phyloP scores from a whole-genome alignment of 345 rosid species.

The Citrus trifoliata region DNA sequence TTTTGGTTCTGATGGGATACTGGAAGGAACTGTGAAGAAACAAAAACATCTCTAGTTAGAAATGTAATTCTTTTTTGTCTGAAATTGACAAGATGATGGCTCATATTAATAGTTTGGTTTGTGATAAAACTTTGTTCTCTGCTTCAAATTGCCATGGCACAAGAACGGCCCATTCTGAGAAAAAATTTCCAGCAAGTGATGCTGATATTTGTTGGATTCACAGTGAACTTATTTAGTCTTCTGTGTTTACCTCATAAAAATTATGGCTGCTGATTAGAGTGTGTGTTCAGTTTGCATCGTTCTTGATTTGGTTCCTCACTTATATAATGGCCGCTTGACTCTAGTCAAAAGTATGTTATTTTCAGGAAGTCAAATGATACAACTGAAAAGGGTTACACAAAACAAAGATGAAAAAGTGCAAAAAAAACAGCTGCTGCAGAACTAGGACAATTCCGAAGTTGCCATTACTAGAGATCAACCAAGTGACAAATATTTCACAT shows the following conservation, averaged over 20 bases:
- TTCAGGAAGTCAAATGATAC: background rate
- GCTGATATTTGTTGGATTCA: background rate
- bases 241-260: background rate
- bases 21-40: slow-evolving; percentile 58
- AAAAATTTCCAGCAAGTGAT: background rate
- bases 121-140: background rate
- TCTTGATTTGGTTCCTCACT: background rate
- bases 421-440: no score
- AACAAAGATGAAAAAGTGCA: background rate
- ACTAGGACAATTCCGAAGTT: no score
- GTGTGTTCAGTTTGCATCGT: background rate
- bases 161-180: background rate
- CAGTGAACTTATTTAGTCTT: background rate
- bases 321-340: background rate
- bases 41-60: background rate
- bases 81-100: background rate
- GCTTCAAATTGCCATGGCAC: background rate
- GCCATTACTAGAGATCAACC: background rate
- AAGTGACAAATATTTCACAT: background rate
- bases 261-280: background rate
- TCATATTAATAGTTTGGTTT: background rate
- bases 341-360: background rate
- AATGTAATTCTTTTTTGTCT: background rate
- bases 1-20: slow-evolving; percentile 50
- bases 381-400: background rate